Base-by-base conservation (phyloP, 2,329 filamentous ascomycete genomes). In the Nigrospora oryzae region DNA sequence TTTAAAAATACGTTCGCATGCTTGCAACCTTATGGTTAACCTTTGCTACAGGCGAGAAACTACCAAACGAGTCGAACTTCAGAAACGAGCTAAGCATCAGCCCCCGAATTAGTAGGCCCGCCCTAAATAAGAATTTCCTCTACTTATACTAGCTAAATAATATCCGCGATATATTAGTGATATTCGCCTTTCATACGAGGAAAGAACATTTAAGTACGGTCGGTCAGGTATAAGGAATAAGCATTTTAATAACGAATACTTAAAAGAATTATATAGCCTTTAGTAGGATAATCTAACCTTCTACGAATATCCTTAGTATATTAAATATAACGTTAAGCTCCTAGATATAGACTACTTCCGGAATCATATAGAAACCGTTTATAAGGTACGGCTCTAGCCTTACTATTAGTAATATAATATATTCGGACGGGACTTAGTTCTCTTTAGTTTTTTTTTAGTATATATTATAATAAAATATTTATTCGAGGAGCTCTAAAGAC, bases 231-330 rank as follows among this genome's bases (percentile, higher is more conserved):
- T 49, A n/a, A 49, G 48, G 28, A 57, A 57, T 41, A 43, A 55
- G 45, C 43, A 57, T 44, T 57, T 57, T 39, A 47, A 57, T 37
- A 37, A 51, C 42, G 33, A 50, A 30, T 43, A 56, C 43, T 43
- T 56, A 10, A 41, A 43, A 39, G 46, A 34, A 42, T 45, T 32
- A 50, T 53, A 46, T 45, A 19, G 34, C 42, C 49, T 36, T 33
- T 47, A 33, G 31, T 16, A 33, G 40, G 38, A 46, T 7, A 28
- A 28, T 28, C 23, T 28, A 28, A 28, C 10, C 23, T 28, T 28
- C 23, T 28, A 7, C 23, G 23, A 28, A 7, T 7, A 28, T 28
- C 23, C 23, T 7, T 7, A 28, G 23, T 28, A 7, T 28, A 7
- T 28, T 7, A 10, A 28, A 28, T 4, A 28, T 28, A 7, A 7